Evolutionary conservation across 139 green algal genomes (phyloP).

Genomic region (Asterochloris erici): DNA sequence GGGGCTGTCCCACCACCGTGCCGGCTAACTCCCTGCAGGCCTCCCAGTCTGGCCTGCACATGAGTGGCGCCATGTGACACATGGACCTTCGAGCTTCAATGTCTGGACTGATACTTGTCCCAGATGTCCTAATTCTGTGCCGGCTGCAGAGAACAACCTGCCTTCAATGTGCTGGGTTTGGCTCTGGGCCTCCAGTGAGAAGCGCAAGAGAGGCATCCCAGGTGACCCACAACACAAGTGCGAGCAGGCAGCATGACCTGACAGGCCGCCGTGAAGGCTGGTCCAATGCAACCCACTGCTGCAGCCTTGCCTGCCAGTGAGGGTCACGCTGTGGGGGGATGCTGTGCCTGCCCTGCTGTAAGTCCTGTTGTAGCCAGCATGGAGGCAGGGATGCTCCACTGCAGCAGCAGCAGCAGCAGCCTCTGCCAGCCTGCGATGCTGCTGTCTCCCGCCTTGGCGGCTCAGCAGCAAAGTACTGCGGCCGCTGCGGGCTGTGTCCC

Average conservation of each 20-base stretch:
- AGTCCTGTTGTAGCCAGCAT: conserved; percentile 46
- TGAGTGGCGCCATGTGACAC: not conserved
- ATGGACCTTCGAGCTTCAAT: not conserved
- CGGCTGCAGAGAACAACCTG: too few species aligned
- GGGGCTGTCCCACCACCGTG: conserved; percentile 39
- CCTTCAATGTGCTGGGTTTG: too few species aligned
- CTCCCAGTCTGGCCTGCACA: conserved; percentile 39
- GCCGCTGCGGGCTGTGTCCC: too few species aligned
- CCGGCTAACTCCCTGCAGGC: conserved; percentile 46
- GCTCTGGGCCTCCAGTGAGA: too few species aligned
- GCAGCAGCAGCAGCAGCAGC: conserved; percentile 1
- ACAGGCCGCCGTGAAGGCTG: not conserved
- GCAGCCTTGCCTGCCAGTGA: conserved; percentile 31
- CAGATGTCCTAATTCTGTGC: too few species aligned
- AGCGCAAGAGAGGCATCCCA: conserved; percentile 20
- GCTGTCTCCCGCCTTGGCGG: too few species aligned
- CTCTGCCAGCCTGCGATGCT: not conserved
- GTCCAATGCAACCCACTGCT: too few species aligned
- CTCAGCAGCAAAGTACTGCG: too few species aligned
- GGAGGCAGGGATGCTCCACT: conserved; percentile 63
- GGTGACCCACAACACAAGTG: conserved; percentile 1
- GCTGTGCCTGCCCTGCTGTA: conserved; percentile 42
- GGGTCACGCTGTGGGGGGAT: conserved; percentile 20
- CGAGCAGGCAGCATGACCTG: not conserved
- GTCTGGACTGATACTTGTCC: too few species aligned